Conservation (phyloP, 83 land plant species). For the Thuja plicata region DNA sequence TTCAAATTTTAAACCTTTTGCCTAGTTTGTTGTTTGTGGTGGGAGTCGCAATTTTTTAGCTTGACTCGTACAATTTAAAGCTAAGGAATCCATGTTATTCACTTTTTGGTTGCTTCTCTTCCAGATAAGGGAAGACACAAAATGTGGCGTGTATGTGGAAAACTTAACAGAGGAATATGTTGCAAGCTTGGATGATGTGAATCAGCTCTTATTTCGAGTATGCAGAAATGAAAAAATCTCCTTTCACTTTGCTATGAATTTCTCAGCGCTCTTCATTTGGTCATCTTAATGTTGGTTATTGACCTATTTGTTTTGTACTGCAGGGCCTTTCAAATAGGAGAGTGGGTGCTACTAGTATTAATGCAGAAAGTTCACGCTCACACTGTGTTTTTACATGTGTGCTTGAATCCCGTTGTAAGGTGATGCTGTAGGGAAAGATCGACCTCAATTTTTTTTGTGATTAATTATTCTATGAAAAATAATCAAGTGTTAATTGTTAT, state of each 20-base stretch:
- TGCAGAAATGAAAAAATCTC: neutral
- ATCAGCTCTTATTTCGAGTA: slow-evolving; percentile 19
- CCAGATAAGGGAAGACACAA: slow-evolving; percentile 90
- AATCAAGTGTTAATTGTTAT: neutral
- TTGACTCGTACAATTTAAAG: neutral
- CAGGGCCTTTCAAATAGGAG: slow-evolving; percentile 88
- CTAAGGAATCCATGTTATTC: slow-evolving; percentile 1
- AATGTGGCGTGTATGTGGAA: slow-evolving; percentile 92
- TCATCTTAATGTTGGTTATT: neutral
- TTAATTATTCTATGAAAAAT: neutral
- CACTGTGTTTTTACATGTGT: slow-evolving; percentile 88
- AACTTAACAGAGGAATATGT: slow-evolving; percentile 82
- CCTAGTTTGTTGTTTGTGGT: neutral
- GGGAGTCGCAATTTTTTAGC: neutral
- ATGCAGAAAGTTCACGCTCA: slow-evolving; percentile 89
- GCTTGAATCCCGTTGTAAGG: slow-evolving; percentile 20
- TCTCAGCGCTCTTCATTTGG: neutral
- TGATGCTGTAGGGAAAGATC: neutral
- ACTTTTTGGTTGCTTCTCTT: slow-evolving; percentile 3
- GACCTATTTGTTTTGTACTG: neutral
- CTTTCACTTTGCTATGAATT: neutral
- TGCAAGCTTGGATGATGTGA: slow-evolving; percentile 59
- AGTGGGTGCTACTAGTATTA: slow-evolving; percentile 77
- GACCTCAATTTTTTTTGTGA: neutral
- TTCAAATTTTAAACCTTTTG: neutral